Conservation (phyloP, 805 yeast species). For the Helenozyma rhizophorensis region DNA sequence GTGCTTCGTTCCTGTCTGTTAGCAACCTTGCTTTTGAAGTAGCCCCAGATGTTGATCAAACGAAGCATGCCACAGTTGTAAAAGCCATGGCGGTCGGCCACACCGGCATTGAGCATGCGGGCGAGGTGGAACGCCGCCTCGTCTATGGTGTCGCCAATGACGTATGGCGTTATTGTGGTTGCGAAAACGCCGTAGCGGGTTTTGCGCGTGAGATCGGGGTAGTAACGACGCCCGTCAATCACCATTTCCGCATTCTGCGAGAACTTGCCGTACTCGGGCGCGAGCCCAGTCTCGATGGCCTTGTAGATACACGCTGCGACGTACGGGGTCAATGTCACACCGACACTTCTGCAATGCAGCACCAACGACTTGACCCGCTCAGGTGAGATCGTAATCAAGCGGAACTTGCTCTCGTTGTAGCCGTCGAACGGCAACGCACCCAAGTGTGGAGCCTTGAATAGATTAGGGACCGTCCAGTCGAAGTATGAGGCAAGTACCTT, state of each 20-base stretch:
- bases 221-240: conserved; percentile 11
- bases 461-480: conserved; percentile 4
- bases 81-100: conserved; percentile 5
- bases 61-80: conserved; percentile 5
- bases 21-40: not conserved
- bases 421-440: conserved; percentile 5
- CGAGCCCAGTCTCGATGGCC: conserved; percentile 4
- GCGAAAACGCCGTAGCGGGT: conserved; percentile 11
- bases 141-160: not conserved
- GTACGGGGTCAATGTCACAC: conserved; percentile 10
- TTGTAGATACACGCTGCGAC: conserved; percentile 4
- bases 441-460: conserved; percentile 6
- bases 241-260: conserved; percentile 5
- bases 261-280: conserved; percentile 3
- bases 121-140: conserved; percentile 1
- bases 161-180: conserved; percentile 1
- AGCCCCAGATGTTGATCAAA: conserved; percentile 7
- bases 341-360: conserved; percentile 2
- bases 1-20: conserved; percentile 5
- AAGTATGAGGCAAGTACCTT: conserved; percentile 2
- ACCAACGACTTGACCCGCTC: conserved; percentile 3
- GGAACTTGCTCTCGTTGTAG: conserved; percentile 4
- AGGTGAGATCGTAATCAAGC: conserved; percentile 3
- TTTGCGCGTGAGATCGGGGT: conserved; percentile 4
- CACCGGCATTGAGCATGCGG: conserved; percentile 1